These are phyloP conservation scores for Coemansia sp. DNA, from an alignment of 192 early-diverging fungal genomes.

Conservation along the genomic window DNA sequence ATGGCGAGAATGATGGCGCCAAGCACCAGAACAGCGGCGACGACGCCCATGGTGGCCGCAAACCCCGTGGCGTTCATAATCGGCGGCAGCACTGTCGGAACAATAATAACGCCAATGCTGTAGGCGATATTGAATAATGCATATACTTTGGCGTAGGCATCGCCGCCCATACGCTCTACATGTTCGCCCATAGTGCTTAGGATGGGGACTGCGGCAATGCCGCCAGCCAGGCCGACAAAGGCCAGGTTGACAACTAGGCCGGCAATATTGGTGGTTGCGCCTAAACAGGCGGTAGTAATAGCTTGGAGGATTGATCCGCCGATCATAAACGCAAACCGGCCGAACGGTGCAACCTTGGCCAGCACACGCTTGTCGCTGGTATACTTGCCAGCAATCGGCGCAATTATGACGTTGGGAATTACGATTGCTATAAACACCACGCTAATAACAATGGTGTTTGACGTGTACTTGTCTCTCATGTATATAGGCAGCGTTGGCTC, in stretches of 20 bases:
- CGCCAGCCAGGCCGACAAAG: constrained; percentile 24
- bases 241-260: constrained; percentile 39
- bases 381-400: constrained; percentile 56
- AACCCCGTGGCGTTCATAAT: constrained; percentile 59
- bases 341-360: constrained; percentile 28
- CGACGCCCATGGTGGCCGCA: constrained; percentile 52
- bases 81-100: constrained; percentile 64
- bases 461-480: constrained; percentile 29
- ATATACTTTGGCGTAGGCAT: constrained; percentile 61
- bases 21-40: constrained; percentile 35
- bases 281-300: constrained; percentile 46
- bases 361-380: constrained; percentile 37
- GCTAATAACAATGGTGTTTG: constrained; percentile 25
- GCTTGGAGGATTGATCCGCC: constrained; percentile 34
- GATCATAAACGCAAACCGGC: constrained; percentile 42
- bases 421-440: constrained; percentile 68
- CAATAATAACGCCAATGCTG: constrained; percentile 70
- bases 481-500: constrained; percentile 50
- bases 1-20: constrained; percentile 37
- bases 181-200: constrained; percentile 68
- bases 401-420: constrained; percentile 62
- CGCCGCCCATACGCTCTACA: constrained; percentile 62
- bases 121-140: constrained; percentile 77
- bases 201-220: constrained; percentile 56
- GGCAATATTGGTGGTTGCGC: constrained; percentile 35